Base-by-base conservation (phyloP, 495 filamentous ascomycete species). In the Trichoderma asperelloides region DNA sequence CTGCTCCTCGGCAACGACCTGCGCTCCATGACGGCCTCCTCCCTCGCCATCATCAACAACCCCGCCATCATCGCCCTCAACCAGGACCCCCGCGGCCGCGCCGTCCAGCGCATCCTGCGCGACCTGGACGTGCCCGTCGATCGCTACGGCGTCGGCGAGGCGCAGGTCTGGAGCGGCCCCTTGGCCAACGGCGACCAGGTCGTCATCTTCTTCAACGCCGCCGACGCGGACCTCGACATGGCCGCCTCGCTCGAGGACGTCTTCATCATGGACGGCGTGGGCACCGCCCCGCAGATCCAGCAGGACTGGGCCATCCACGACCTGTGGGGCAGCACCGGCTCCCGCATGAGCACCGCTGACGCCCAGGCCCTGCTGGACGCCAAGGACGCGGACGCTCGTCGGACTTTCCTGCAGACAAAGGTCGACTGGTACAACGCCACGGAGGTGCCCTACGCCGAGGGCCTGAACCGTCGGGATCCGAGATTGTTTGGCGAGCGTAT, bases 11-110 rank as follows among this genome's bases (percentile, higher is more conserved):
- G 68, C 25, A 75, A 70, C 65, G 71, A 85, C 74, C 73, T 85
- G 37, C 73, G 79, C 66, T 67, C 49, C 23, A 79, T 87, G 41
- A 70, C 71, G 3, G 41, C 71, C 16, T 67, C 67, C 2, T 79
- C 85, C 51, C 87, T 89, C 6, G 75, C 73, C 0, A 83, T 87
- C 40, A 75, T 90, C 43, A 83, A 82, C 69, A 89, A 89, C 73
- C 72, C 82, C 4, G 79, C 80, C 64, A 74, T 82, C 23, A 73
- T 84, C 33, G 80, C 80, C 40, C 73, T 82, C 33, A 78, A 71
- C 62, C 81, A 83, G 67, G 81, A 82, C 70, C 78, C 80, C 0
- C 67, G 73, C 40, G 76, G 77, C 11, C 69, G 65, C 28, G 69
- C 71, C 51, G 39, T 83, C 80, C 80, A 74, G 78, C 65, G 64